These are phyloP conservation scores for Abortiporus biennis DNA, from an alignment of 1,284 basidiomycete species.

Conservation along the genomic window DNA sequence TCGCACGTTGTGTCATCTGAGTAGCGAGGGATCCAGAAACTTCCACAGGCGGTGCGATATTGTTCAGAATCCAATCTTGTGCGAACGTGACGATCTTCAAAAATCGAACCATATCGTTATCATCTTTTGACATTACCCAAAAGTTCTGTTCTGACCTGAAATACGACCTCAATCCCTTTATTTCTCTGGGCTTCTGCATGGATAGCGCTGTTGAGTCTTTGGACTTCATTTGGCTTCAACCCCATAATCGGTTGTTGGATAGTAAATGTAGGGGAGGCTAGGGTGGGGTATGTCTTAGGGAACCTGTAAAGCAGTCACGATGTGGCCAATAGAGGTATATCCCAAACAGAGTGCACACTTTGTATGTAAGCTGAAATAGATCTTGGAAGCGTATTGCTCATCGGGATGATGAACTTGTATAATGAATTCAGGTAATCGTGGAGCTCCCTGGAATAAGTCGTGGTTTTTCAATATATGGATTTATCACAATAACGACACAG, in stretches of 20 bases:
- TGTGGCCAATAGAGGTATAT: not conserved
- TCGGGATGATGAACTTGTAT: slow-evolving; percentile 65
- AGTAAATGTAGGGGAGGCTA: slow-evolving; percentile 60
- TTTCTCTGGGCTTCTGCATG: slow-evolving; percentile 54
- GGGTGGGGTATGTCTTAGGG: slow-evolving; percentile 70
- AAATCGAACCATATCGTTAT: not conserved
- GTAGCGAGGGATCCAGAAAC: slow-evolving; percentile 61
- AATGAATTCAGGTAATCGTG: slow-evolving; percentile 64
- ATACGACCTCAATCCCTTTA: slow-evolving; percentile 67
- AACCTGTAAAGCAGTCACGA: slow-evolving; percentile 39
- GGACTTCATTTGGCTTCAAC: slow-evolving; percentile 45
- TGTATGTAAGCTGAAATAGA: slow-evolving; percentile 59
- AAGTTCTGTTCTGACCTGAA: slow-evolving; percentile 41
- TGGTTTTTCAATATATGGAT: slow-evolving; percentile 8
- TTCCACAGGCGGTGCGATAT: slow-evolving; percentile 53
- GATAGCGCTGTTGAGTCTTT: slow-evolving; percentile 48
- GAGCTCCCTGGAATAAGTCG: slow-evolving; percentile 46
- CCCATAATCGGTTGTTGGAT: slow-evolving; percentile 61
- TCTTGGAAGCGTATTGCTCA: slow-evolving; percentile 42
- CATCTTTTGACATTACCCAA: not conserved
- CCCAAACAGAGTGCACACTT: slow-evolving; percentile 41
- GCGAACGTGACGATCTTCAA: slow-evolving; percentile 57
- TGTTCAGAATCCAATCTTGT: slow-evolving; percentile 63
- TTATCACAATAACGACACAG: too few species aligned
- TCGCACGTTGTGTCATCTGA: slow-evolving; percentile 66